Conservation (phyloP, 495 filamentous ascomycete genomes). For the Neurospora tetrasperma region DNA sequence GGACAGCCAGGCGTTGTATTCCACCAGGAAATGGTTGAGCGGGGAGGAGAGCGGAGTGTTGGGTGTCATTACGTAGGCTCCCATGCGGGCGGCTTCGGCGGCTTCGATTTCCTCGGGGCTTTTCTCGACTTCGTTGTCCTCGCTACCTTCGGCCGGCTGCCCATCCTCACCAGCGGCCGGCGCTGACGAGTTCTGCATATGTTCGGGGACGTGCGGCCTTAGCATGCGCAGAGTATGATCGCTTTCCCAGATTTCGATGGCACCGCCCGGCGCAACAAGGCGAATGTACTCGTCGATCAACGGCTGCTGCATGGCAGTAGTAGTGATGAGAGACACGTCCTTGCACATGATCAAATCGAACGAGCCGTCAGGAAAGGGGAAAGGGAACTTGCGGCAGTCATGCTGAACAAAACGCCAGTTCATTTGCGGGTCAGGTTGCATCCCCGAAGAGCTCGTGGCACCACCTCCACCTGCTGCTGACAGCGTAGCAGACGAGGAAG, state of each 20-base stretch:
- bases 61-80: slow-evolving; percentile 73
- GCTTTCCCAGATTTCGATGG: slow-evolving; percentile 78
- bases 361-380: slow-evolving; percentile 72
- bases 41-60: slow-evolving; percentile 68
- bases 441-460: neutral
- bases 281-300: slow-evolving; percentile 70
- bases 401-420: slow-evolving; percentile 85
- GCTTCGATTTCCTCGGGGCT: neutral
- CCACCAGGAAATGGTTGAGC: slow-evolving; percentile 71
- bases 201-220: slow-evolving; percentile 58
- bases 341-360: slow-evolving; percentile 91
- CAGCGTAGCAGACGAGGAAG: slow-evolving; percentile 5
- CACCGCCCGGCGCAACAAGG: slow-evolving; percentile 66
- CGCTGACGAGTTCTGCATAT: slow-evolving; percentile 6
- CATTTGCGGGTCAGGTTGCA: slow-evolving; percentile 51
- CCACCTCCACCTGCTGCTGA: slow-evolving; percentile 2
- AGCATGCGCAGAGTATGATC: slow-evolving; percentile 70
- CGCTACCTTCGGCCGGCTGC: slow-evolving; percentile 3
- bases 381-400: slow-evolving; percentile 61
- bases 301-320: slow-evolving; percentile 48
- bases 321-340: slow-evolving; percentile 64
- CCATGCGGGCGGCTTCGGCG: slow-evolving; percentile 38
- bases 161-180: slow-evolving; percentile 7
- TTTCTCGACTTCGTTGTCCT: slow-evolving; percentile 31
- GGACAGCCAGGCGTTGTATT: slow-evolving; percentile 75